Evolutionary conservation across 345 rosid genomes (phyloP).

Genomic region (Theobroma cacao): DNA sequence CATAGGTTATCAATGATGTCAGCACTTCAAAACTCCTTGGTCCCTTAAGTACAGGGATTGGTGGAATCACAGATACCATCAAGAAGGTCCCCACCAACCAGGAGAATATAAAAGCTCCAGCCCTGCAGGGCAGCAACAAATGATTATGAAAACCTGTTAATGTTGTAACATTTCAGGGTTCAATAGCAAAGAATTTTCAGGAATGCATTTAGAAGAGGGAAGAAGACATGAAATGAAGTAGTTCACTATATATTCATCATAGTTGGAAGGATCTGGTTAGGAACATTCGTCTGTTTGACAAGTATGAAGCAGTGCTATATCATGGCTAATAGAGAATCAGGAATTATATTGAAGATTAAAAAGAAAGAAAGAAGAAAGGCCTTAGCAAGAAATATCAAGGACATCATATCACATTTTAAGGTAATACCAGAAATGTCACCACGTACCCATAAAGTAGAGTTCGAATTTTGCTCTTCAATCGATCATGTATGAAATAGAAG

Average conservation of each 20-base stretch:
- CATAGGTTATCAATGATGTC: conserved; percentile 71
- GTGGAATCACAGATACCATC: conserved; percentile 89
- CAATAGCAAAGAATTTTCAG: conserved; percentile 2
- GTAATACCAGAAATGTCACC: neutral
- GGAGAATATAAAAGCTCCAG: conserved; percentile 71
- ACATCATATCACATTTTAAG: neutral
- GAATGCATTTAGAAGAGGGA: neutral
- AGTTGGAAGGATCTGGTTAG: neutral
- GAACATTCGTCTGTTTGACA: neutral
- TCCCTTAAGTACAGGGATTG: conserved; percentile 75
- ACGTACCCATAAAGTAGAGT: conserved; percentile 80
- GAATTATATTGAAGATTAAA: neutral
- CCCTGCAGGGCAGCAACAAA: conserved; percentile 48
- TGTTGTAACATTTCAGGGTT: conserved; percentile 1
- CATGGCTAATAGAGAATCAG: neutral
- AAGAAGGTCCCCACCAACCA: conserved; percentile 95
- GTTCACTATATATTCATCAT: neutral
- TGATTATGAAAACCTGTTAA: neutral
- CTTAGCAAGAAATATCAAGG: neutral
- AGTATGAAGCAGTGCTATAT: neutral
- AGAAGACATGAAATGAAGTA: neutral
- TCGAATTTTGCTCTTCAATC: conserved; percentile 69
- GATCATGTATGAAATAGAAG: conserved; percentile 68
- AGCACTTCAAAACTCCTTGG: conserved; percentile 79
- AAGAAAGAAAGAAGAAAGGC: neutral